Base-by-base conservation (phyloP, 352 stramenopile species). In the Elongisporangium prolatum region DNA sequence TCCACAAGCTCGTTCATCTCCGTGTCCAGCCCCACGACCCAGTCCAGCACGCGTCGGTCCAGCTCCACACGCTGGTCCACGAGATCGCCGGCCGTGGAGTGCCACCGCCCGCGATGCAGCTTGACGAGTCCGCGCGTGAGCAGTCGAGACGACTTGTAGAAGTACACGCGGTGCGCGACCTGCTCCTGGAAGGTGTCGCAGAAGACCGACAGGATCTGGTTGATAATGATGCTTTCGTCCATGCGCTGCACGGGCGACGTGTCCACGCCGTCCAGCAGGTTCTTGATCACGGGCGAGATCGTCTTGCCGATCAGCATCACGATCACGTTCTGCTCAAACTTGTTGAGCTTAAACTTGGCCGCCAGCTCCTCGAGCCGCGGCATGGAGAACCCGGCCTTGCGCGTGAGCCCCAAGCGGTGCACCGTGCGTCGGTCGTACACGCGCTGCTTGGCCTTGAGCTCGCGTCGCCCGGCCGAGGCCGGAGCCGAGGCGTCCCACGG, bases 1-100 rank as follows among this genome's bases (percentile, higher is more conserved):
- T 96, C 85, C 18, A 96, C 87, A 9, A 96, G 64, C 58, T 96
- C 87, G 61, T 95, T 94, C 74, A 95, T 95, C 68, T 96, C 87
- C 9, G 84, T 94, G 40, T 96, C 87, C 8, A 95, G 72, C 0
- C 85, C 87, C 11, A 96, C 85, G 49, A 92, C 84, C 80, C 83
- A 95, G 67, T 96, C 87, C 50, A 96, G 65, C 21, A 96, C 77
- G 18, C 85, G 85, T 1, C 85, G 85, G 60, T 96, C 87, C 4
- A 96, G 64, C 56, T 94, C 84, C 6, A 96, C 80, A 44, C 84
- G 81, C 58, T 95, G 84, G 57, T 96, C 87, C 25, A 93, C 86
- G n/a, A 96, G 67, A 57, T 96, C 85, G 52, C 85, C 81, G 0
- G 80, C 80, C 1, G 77, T 90, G 20, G 82, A 87, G 60, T 95